Evolutionary conservation across 2,329 filamentous ascomycete genomes (phyloP).

Genomic region (Xylariaceae sp.): DNA sequence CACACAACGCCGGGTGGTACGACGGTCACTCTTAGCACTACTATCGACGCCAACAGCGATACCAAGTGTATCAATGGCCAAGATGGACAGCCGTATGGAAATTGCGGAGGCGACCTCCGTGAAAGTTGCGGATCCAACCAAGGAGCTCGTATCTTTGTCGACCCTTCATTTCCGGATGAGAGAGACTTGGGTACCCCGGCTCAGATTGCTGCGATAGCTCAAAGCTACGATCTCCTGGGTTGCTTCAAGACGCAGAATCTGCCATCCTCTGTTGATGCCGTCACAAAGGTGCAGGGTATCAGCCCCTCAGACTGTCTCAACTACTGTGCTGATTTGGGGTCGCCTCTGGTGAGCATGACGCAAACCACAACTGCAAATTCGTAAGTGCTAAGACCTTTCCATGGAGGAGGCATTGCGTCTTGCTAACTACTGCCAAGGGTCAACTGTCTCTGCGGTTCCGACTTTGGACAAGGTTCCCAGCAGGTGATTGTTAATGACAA

Average conservation of each 20-base stretch:
- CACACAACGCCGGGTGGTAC: constrained; percentile 1
- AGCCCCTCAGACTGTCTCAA: constrained; percentile 3
- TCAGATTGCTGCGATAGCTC: constrained; percentile 2
- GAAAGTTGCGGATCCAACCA: constrained; percentile 23
- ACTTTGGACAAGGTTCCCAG: constrained; percentile 3
- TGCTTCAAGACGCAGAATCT: constrained; percentile 21
- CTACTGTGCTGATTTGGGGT: constrained; percentile 14
- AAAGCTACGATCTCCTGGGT: constrained; percentile 19
- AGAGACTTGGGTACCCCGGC: not conserved
- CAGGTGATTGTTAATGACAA: not conserved
- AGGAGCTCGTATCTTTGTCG: constrained; percentile 21
- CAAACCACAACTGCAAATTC: not conserved
- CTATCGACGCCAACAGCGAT: constrained; percentile 4
- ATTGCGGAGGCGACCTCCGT: constrained; percentile 21
- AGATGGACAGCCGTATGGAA: not conserved
- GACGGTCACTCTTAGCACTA: not conserved
- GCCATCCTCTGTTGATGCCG: constrained; percentile 6
- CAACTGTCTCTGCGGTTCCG: constrained; percentile 9
- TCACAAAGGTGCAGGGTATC: not conserved
- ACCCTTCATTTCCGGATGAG: constrained; percentile 21
- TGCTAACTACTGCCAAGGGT: constrained; percentile 5
- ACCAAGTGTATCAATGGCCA: not conserved
- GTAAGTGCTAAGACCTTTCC: constrained; percentile 4
- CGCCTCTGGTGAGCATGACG: constrained; percentile 9
- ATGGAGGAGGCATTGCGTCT: not conserved